Conservation (phyloP, 129 eudicot species). For the Arctium lappa region DNA sequence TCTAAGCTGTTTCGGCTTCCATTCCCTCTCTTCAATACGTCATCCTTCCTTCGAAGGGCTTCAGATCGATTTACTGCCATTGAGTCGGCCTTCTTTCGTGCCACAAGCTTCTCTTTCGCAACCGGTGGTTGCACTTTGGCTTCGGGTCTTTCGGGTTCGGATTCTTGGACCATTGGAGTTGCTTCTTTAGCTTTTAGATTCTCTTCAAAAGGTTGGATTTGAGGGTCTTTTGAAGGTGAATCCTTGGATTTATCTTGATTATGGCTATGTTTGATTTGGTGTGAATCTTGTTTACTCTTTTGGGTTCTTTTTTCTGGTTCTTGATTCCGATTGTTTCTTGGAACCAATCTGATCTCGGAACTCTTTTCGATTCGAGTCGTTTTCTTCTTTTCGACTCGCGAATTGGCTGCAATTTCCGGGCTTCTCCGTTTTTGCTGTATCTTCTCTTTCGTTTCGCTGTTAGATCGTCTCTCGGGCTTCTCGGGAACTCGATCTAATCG, state of each 20-base stretch:
- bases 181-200: slow-evolving; percentile 26
- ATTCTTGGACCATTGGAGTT: slow-evolving; percentile 21
- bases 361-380: slow-evolving; percentile 24
- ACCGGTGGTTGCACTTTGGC: slow-evolving; percentile 1
- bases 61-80: slow-evolving; percentile 15
- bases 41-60: slow-evolving; percentile 40
- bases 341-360: slow-evolving; percentile 23
- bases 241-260: slow-evolving; percentile 18
- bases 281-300: slow-evolving; percentile 26
- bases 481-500: slow-evolving; percentile 9
- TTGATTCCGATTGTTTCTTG: slow-evolving; percentile 33
- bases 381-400: slow-evolving; percentile 26
- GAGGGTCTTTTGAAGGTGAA: slow-evolving; percentile 1
- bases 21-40: slow-evolving; percentile 31
- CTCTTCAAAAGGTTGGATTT: slow-evolving; percentile 11
- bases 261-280: slow-evolving; percentile 13
- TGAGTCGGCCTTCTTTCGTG: slow-evolving; percentile 29
- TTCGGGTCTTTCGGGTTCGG: slow-evolving; percentile 23
- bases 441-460: slow-evolving; percentile 20
- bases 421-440: slow-evolving; percentile 22
- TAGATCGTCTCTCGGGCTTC: slow-evolving; percentile 17
- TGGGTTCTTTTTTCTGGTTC: slow-evolving; percentile 36
- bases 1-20: slow-evolving; percentile 21
- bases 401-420: slow-evolving; percentile 18
- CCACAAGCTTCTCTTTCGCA: slow-evolving; percentile 21